Conservation (phyloP, 306 rosid species). For the Echinosophora koreensis region DNA sequence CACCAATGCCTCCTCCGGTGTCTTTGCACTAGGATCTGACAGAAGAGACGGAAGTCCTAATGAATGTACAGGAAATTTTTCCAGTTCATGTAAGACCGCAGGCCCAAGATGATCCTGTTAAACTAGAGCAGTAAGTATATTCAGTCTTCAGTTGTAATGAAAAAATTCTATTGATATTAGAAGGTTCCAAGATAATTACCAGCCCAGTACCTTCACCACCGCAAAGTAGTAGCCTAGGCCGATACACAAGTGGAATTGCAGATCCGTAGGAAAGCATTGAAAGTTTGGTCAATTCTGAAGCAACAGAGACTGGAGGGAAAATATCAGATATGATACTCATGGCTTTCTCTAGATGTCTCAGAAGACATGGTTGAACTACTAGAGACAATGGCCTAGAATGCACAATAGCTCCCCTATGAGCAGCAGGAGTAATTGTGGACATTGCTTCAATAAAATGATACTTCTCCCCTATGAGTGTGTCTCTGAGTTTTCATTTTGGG, state of each 20-base stretch:
- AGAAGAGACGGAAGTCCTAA: constrained; percentile 93
- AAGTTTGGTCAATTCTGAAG: constrained; percentile 82
- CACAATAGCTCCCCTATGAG: constrained; percentile 94
- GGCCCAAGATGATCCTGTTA: constrained; percentile 99
- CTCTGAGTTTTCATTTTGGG: too few species aligned
- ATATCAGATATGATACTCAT: constrained; percentile 77
- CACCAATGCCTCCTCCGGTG: constrained; percentile 95
- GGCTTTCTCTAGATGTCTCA: constrained; percentile 72
- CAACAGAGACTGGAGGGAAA: constrained; percentile 68
- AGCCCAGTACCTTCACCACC: constrained; percentile 96
- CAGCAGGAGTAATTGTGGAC: constrained; percentile 98
- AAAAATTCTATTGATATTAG: constrained; percentile 39
- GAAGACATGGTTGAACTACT: constrained; percentile 90
- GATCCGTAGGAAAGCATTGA: constrained; percentile 92
- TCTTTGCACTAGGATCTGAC: constrained; percentile 99
- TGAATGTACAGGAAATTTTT: constrained; percentile 96
- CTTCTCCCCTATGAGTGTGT: too few species aligned
- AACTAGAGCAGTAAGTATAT: constrained; percentile 97
- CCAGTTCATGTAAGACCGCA: constrained; percentile 95
- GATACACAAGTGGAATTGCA: constrained; percentile 90
- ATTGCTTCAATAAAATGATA: constrained; percentile 93
- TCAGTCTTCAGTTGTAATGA: constrained; percentile 59
- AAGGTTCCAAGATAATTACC: constrained; percentile 76
- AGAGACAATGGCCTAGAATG: constrained; percentile 94
- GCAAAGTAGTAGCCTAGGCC: constrained; percentile 92